Evolutionary conservation across 208 protist species (phyloP).

Genomic region (Crithidia bombi): DNA sequence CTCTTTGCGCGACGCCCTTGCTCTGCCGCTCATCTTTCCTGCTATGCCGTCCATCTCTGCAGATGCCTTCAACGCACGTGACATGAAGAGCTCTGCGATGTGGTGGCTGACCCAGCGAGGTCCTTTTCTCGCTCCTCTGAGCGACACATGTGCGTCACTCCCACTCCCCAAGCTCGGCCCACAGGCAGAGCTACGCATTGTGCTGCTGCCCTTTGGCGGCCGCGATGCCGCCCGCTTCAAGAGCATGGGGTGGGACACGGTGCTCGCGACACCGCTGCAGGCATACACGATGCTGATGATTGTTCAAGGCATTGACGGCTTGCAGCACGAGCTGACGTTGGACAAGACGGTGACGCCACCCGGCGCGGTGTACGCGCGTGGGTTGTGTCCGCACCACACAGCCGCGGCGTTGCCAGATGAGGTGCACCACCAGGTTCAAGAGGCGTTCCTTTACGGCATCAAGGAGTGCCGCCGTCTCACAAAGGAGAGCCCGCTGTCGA

Average conservation of each 20-base stretch:
- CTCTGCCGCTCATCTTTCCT: constrained; percentile 60
- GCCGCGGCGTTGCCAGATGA: constrained; percentile 5
- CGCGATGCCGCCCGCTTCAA: constrained; percentile 53
- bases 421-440: constrained; percentile 31
- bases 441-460: constrained; percentile 60
- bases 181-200: constrained; percentile 50
- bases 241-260: constrained; percentile 65
- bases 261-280: constrained; percentile 59
- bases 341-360: not conserved
- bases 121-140: constrained; percentile 52
- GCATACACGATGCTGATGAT: constrained; percentile 70
- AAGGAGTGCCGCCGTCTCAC: constrained; percentile 55
- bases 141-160: constrained; percentile 55
- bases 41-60: constrained; percentile 44
- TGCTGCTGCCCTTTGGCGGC: constrained; percentile 73
- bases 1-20: constrained; percentile 59
- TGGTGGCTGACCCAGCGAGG: constrained; percentile 61
- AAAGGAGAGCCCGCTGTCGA: constrained; percentile 40
- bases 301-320: constrained; percentile 41
- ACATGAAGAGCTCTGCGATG: constrained; percentile 27
- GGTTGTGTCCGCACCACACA: not conserved
- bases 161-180: constrained; percentile 44
- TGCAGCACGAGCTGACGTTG: constrained; percentile 27
- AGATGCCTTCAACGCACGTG: constrained; percentile 51
- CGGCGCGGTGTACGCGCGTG: constrained; percentile 1